Evolutionary conservation across 2,329 filamentous ascomycete genomes (phyloP), one percentile per base, ranked within the genome.

Genomic region (Xylariaceae sp.): DNA sequence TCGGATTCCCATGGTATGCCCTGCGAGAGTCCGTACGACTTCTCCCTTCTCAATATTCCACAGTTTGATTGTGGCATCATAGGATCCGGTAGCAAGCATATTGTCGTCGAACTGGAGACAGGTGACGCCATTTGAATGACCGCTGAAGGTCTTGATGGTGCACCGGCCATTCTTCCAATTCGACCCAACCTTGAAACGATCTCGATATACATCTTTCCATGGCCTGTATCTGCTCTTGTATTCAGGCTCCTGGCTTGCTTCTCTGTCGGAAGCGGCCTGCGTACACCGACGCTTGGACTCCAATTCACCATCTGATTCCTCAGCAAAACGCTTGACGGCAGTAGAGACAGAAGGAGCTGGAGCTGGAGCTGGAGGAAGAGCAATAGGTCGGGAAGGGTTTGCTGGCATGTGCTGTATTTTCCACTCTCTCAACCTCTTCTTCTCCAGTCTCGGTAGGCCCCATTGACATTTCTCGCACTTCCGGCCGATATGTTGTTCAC

Each of bases 151-250:
- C 66, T 87, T 91, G 60, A 89, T 87, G 6, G 86, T 86, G 72
- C 88, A 97, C 36, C 93, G 85, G 4, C 94, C 93, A 58, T 96
- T 91, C 69, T 96, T 96, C 94, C 94, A 99, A 69, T 97, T 97
- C 54, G 87, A 94, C 47, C 94, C 93, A 44, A 99, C 91, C 69
- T 93, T 94, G 78, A 93, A 97, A 14, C 90, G 84, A 69, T 97
- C 93, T 58, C 90, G 89, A 75, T 99, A 99, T 1, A 99, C 90
- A 55, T 96, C 91, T 71, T 99, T 99, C 94, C 94, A 99, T 0
- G 88, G 91, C 31, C 90, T 74, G 46, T 79, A 79, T 56, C 76
- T 79, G 22, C 75, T 77, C 53, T 78, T 74, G 4, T 69, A 64
- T 50, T 71, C 71, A 17, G 69, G 54, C 39, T 60, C 45, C 12